These are phyloP conservation scores for Incumbomyces lentus DNA, from an alignment of 2,329 filamentous ascomycete species.

Conservation along the genomic window DNA sequence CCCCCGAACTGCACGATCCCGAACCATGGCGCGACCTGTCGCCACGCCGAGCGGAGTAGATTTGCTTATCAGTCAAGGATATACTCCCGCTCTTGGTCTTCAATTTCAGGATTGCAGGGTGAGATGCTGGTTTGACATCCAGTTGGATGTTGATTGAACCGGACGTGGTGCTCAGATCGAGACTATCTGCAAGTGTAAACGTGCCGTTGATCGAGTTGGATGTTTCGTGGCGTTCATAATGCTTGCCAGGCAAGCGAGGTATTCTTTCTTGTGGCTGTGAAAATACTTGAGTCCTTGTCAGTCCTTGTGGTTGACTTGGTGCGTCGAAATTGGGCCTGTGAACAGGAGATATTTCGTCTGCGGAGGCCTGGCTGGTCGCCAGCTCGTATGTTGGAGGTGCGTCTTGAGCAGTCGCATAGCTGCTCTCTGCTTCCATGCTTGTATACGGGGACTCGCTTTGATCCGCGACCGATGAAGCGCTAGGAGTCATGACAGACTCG, in stretches of 20 bases:
- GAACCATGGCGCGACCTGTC: background rate
- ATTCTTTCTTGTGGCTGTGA: background rate
- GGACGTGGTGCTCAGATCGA: conserved; percentile 4
- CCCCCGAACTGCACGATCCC: background rate
- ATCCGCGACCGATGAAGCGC: background rate
- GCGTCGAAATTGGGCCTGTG: no score
- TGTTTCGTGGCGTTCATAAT: conserved; percentile 15
- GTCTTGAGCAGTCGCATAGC: conserved; percentile 1
- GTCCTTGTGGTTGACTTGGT: background rate
- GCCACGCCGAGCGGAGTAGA: background rate
- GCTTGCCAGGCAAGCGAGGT: background rate
- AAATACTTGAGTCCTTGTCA: background rate
- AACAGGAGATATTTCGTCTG: no score
- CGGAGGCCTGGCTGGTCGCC: background rate
- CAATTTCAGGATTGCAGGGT: conserved; percentile 24
- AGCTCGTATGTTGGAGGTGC: conserved; percentile 4
- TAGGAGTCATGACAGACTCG: background rate
- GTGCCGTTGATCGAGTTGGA: conserved; percentile 22
- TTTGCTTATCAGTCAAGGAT: conserved; percentile 13
- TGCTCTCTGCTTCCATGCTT: background rate
- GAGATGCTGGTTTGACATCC: conserved; percentile 25
- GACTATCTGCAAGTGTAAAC: conserved; percentile 25
- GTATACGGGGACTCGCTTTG: background rate
- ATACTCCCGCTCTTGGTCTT: conserved; percentile 23
- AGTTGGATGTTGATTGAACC: conserved; percentile 25